Conservation (phyloP, 805 yeast genomes). For the Saccharomycopsis sp. region DNA sequence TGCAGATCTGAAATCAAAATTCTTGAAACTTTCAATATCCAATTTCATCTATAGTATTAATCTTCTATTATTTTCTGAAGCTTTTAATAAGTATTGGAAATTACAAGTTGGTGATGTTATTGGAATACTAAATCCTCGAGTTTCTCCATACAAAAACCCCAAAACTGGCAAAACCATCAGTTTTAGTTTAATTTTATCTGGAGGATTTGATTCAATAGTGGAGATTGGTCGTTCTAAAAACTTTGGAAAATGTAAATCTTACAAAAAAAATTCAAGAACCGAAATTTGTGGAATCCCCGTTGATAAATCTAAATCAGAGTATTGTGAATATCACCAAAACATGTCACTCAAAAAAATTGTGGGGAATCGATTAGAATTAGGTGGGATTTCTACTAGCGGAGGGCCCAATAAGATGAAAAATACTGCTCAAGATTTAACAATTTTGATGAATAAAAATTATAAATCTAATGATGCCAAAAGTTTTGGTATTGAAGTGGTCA, state of each 20-base stretch:
- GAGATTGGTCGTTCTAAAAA: slow-evolving; percentile 67
- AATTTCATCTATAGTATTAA: slow-evolving; percentile 54
- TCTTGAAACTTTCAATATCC: slow-evolving; percentile 51
- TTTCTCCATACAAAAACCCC: slow-evolving; percentile 32
- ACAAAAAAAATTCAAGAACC: slow-evolving; percentile 35
- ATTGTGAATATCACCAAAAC: slow-evolving; percentile 70
- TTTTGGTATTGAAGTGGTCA: slow-evolving; percentile 12
- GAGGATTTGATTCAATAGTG: slow-evolving; percentile 40
- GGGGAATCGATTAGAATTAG: slow-evolving; percentile 68
- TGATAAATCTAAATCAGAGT: slow-evolving; percentile 38
- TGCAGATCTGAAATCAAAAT: slow-evolving; percentile 30
- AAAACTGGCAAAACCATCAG: slow-evolving; percentile 21
- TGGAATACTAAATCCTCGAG: slow-evolving; percentile 63
- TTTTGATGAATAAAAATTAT: slow-evolving; percentile 15
- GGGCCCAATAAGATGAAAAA: slow-evolving; percentile 27
- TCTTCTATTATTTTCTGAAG: slow-evolving; percentile 53
- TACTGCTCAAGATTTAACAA: slow-evolving; percentile 1
- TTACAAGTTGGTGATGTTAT: slow-evolving; percentile 64
- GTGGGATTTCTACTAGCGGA: slow-evolving; percentile 44
- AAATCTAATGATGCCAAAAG: slow-evolving; percentile 11
- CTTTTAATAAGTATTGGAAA: slow-evolving; percentile 65
- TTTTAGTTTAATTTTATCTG: slow-evolving; percentile 48
- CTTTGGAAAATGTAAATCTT: slow-evolving; percentile 52
- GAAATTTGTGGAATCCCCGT: slow-evolving; percentile 50
- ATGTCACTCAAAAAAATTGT: slow-evolving; percentile 38